These are phyloP conservation scores for Cucurbita argyrosperma DNA, from an alignment of 306 rosid species.

Conservation along the genomic window DNA sequence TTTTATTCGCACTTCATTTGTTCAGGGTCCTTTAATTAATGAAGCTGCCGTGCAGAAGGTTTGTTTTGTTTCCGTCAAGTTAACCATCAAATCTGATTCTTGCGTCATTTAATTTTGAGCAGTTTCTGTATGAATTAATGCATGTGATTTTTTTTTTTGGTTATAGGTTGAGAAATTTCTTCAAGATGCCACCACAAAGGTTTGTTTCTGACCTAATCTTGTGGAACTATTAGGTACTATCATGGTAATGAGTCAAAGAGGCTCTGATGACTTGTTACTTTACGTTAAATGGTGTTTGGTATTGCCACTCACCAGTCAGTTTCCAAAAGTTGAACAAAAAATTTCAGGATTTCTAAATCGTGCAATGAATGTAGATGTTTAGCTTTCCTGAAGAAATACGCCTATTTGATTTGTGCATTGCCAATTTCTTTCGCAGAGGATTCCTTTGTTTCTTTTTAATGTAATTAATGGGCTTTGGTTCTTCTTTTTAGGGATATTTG, in stretches of 20 bases:
- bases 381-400: neutral
- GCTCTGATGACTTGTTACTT: neutral
- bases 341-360: neutral
- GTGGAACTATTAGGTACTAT: neutral
- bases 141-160: conserved; percentile 16
- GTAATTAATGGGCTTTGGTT: neutral
- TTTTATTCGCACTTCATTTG: neutral
- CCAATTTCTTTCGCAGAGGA: neutral
- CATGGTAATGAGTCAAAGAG: neutral
- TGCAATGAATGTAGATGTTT: neutral
- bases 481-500: neutral
- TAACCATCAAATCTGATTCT: neutral
- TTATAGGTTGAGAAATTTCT: conserved; percentile 71
- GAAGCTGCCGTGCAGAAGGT: conserved; percentile 97
- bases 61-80: conserved; percentile 4
- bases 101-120: neutral
- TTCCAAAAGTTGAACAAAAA: neutral
- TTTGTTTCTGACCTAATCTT: conserved; percentile 27
- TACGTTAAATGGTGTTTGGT: neutral
- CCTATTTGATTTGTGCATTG: neutral
- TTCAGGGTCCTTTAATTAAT: conserved; percentile 92
- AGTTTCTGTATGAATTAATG: conserved; percentile 3
- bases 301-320: neutral
- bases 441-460: neutral
- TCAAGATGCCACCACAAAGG: conserved; percentile 82